A percentile compares a stretch with the other conserved stretches of the same genome.
phyloP scores from a whole-genome alignment of 306 rosid genomes.

The Biancaea sappan region DNA sequence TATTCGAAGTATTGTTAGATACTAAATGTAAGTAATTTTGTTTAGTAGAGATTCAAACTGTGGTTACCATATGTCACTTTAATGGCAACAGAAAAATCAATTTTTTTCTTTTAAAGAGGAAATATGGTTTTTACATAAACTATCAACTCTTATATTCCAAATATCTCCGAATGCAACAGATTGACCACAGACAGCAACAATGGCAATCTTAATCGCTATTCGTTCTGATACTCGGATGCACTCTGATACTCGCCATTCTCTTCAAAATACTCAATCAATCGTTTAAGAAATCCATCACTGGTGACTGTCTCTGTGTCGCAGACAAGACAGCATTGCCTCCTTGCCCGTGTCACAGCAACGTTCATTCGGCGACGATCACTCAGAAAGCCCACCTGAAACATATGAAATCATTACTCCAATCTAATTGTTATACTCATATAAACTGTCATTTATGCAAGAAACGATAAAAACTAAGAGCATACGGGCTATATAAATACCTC shows the following conservation, averaged over 20 bases:
- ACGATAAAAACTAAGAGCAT: conserved; percentile 6
- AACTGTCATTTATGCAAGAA: conserved; percentile 6
- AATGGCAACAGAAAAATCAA: conserved; percentile 6
- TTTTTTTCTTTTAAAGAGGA: too few relatives aligned
- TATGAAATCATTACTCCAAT: conserved; percentile 28
- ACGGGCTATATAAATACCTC: conserved; percentile 91
- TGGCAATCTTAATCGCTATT: conserved; percentile 41
- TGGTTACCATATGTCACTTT: too few relatives aligned
- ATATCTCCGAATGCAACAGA: conserved; percentile 33
- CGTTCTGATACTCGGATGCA: conserved; percentile 85
- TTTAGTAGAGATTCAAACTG: too few relatives aligned
- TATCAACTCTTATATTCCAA: conserved; percentile 10
- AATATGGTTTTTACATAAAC: conserved; percentile 10
- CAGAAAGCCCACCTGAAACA: conserved; percentile 88
- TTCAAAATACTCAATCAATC: conserved; percentile 91
- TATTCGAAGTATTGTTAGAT: too few relatives aligned
- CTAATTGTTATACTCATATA: not conserved
- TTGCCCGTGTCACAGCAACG: conserved; percentile 95
- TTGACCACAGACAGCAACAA: conserved; percentile 18
- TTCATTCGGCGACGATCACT: conserved; percentile 97
- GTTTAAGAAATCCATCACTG: conserved; percentile 73
- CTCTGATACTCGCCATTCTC: conserved; percentile 86
- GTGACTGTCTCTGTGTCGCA: conserved; percentile 90
- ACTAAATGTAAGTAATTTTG: too few relatives aligned
- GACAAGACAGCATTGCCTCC: conserved; percentile 92